These are phyloP conservation scores for Phalaenopsis equestris DNA, from an alignment of 106 monocot genomes.

Conservation along the genomic window DNA sequence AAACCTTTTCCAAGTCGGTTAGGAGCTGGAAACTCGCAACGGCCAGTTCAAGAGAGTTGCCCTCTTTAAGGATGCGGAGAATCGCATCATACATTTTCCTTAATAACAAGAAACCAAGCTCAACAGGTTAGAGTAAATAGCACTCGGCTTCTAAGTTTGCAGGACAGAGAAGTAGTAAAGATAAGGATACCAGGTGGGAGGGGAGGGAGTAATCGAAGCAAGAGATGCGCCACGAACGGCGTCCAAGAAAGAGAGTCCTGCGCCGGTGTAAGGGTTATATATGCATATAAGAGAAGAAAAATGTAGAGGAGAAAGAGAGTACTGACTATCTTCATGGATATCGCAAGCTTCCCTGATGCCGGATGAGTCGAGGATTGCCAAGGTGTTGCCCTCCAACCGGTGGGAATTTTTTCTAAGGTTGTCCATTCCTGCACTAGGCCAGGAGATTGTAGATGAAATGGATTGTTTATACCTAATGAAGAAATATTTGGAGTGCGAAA, in stretches of 20 bases:
- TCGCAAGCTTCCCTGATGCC: constrained; percentile 65
- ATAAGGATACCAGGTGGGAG: constrained; percentile 48
- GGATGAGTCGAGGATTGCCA: constrained; percentile 89
- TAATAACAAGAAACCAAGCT: background rate
- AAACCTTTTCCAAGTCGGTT: constrained; percentile 61
- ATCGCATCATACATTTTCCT: constrained; percentile 76
- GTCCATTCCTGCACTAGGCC: background rate
- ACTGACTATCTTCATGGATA: constrained; percentile 71
- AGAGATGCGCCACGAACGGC: constrained; percentile 58
- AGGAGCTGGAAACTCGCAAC: constrained; percentile 65
- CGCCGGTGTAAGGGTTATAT: background rate
- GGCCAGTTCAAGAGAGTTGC: constrained; percentile 59
- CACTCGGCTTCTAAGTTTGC: background rate
- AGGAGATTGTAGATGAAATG: background rate
- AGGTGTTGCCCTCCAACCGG: constrained; percentile 61
- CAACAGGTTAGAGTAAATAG: background rate
- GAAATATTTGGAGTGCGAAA: background rate
- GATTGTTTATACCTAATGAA: background rate
- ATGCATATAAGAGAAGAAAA: background rate
- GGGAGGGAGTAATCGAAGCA: constrained; percentile 22
- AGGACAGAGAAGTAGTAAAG: background rate
- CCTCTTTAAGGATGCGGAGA: constrained; percentile 47
- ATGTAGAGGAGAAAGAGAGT: background rate
- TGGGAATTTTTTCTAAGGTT: background rate
- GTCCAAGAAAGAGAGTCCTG: constrained; percentile 75